Evolutionary conservation across 2,329 filamentous ascomycete genomes (phyloP), one percentile per base, ranked within the genome.

Genomic region (Paraphoma sp.): DNA sequence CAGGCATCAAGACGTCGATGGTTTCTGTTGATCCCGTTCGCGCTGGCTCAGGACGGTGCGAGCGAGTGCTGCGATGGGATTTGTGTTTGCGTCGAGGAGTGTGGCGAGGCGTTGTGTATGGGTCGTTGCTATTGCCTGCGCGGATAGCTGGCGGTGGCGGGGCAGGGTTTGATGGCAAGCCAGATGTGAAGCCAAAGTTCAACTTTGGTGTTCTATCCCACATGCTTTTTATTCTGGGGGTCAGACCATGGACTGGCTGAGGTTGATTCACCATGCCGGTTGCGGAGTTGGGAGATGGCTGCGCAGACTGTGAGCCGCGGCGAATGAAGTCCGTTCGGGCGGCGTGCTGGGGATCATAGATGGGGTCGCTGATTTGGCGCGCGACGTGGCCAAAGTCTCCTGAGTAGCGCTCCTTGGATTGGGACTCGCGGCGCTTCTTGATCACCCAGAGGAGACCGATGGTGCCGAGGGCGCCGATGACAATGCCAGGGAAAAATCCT

Each of bases 1-100:
- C 68, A 5, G 73, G 75, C 76, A 78, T 77, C n/a, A 78, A 58
- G 18, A 80, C 76, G 50, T 79, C 75, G 38, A 81, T 81, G 0
- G 79, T 81, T 50, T 81, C 79, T 33, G 74, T 74, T 53, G 76
- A 79, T 12, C 64, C 73, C 30, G 61, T 73, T 23, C 77, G 62
- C 9, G 59, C 53, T 9, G 59, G 51, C 5, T 54, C 36, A 4
- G 59, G 55, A 51, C 57, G 59, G 23, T 48, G 60, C 9, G 56
- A 63, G 9, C 64, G 57, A 28, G 56, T 60, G 9, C 59, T 59
- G 42, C 65, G 64, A 12, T 61, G 64, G 9, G 53, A 54, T 23
- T 58, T 67, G 33, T 67, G 59, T 16, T 56, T 57, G 40, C 63
- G 65, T 43, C 57, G 64, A 8, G 70, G 72, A 6, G 66, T 74